A percentile compares a stretch with the other conserved stretches of the same genome.
Conservation (phyloP, 768 basidiomycete genomes). For the Podaxis rugospora region DNA sequence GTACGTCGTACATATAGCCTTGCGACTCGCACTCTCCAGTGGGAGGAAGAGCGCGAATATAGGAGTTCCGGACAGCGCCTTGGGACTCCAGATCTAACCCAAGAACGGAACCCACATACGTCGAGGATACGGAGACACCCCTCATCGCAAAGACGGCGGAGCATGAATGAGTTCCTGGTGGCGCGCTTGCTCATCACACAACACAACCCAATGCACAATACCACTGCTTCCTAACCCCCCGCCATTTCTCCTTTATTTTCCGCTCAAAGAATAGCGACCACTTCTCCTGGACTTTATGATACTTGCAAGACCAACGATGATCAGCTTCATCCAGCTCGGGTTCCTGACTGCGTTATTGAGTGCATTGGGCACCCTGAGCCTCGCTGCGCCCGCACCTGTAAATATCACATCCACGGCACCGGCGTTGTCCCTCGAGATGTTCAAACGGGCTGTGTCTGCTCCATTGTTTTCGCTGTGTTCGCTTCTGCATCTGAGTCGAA, state of each 20-base stretch:
- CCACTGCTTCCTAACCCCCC: conserved; percentile 6
- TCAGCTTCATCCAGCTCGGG: neutral
- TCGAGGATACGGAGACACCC: too few species aligned
- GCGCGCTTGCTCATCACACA: conserved; percentile 7
- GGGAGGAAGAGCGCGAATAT: neutral
- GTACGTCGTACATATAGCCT: neutral
- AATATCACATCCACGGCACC: conserved; percentile 21
- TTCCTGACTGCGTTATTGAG: neutral
- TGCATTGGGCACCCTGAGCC: neutral
- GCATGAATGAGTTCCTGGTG: neutral
- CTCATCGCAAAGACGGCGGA: neutral
- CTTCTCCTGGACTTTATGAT: neutral
- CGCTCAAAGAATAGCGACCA: neutral
- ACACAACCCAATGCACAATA: neutral
- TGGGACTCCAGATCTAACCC: neutral
- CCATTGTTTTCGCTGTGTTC: conserved; percentile 31
- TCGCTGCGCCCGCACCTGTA: neutral
- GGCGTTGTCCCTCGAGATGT: conserved; percentile 22
- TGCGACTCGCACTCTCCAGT: too few species aligned
- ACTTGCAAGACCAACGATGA: neutral
- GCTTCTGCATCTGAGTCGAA: conserved; percentile 30
- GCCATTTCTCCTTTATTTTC: conserved; percentile 6
- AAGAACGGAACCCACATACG: neutral
- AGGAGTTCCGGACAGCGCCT: neutral
- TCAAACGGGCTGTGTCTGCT: conserved; percentile 26